Percentiles rank a stretch among this genome's conserved stretches.
Evolutionary conservation across 257 asterid genomes (phyloP).

Genomic region (Petunia axillaris): DNA sequence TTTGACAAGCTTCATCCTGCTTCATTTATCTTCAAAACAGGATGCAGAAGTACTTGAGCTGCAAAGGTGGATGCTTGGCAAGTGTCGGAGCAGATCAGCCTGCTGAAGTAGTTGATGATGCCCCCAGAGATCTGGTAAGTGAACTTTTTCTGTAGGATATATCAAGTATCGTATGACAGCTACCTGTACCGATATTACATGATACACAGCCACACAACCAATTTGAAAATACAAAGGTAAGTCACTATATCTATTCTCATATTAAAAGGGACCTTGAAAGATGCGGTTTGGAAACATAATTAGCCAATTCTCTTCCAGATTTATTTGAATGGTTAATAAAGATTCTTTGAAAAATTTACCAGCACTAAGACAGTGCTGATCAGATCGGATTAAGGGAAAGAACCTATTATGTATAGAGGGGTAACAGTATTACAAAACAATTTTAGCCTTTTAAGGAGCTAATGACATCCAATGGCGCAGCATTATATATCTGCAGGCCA

Average conservation of each 20-base stretch:
- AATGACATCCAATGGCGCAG: background rate
- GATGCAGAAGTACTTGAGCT: slow-evolving; percentile 74
- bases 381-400: too few species aligned
- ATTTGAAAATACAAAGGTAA: background rate
- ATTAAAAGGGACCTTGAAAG: background rate
- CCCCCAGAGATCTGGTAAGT: slow-evolving; percentile 71
- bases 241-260: background rate
- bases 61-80: slow-evolving; percentile 75
- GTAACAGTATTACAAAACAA: background rate
- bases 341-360: background rate
- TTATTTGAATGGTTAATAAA: background rate
- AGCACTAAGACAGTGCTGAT: too few species aligned
- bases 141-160: slow-evolving; percentile 19
- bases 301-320: background rate
- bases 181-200: background rate
- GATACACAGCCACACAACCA: background rate
- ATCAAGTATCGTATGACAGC: too few species aligned
- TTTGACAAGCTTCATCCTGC: too few species aligned
- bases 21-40: slow-evolving; percentile 39
- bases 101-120: slow-evolving; percentile 90
- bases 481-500: background rate
- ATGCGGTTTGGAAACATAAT: background rate
- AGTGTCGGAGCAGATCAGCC: slow-evolving; percentile 93
- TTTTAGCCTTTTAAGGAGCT: background rate
- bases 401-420: background rate